phyloP scores from a whole-genome alignment of 805 yeast species.

The Torulaspora delbrueckii region DNA sequence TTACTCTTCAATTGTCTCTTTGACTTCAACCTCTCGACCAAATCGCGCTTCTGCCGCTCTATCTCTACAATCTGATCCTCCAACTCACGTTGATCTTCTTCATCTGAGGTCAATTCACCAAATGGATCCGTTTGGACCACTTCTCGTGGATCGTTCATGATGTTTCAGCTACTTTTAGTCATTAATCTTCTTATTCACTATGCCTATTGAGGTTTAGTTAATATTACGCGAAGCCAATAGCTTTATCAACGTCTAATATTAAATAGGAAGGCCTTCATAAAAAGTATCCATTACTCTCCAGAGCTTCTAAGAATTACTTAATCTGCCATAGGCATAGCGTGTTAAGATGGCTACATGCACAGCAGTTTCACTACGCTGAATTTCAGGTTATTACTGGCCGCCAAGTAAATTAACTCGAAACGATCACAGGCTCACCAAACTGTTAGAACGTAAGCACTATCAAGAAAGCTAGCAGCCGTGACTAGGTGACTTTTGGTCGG shows the following conservation, averaged over 20 bases:
- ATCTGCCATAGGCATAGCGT: too few relatives aligned
- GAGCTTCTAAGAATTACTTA: background rate
- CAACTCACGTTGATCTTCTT: slow-evolving; percentile 21
- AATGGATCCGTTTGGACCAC: slow-evolving; percentile 18
- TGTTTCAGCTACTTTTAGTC: background rate
- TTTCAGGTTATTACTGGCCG: too few relatives aligned
- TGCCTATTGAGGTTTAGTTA: background rate
- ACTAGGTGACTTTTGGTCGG: too few relatives aligned
- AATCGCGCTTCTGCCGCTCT: slow-evolving; percentile 25
- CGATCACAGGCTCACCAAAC: too few relatives aligned
- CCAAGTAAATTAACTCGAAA: too few relatives aligned
- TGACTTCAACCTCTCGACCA: slow-evolving; percentile 23
- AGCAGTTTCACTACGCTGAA: too few relatives aligned
- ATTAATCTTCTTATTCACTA: background rate
- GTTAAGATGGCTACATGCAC: too few relatives aligned
- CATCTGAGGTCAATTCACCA: slow-evolving; percentile 22
- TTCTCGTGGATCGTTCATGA: slow-evolving; percentile 32
- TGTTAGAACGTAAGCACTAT: too few relatives aligned
- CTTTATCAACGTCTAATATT: background rate
- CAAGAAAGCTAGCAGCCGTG: too few relatives aligned
- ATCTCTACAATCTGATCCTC: slow-evolving; percentile 24
- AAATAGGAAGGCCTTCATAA: background rate
- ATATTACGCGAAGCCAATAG: background rate
- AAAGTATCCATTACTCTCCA: background rate
- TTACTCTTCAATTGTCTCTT: slow-evolving; percentile 14